phyloP scores from a whole-genome alignment of 306 rosid species.

The Astragalus membranaceus region DNA sequence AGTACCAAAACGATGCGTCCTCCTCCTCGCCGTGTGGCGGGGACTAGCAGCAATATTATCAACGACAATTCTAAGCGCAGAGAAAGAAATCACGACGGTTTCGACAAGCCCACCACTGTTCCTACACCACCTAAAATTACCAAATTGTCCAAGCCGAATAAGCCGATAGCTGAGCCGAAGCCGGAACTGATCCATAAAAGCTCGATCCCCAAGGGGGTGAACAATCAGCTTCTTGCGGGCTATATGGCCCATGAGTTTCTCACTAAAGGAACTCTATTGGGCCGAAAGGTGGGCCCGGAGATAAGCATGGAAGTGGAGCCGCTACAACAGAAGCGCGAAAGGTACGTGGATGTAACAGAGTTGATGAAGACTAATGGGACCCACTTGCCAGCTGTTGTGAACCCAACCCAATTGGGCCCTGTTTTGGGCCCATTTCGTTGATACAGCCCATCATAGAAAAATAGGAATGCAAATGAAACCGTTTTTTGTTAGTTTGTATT shows the following conservation, averaged over 20 bases:
- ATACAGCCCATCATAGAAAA: too few relatives aligned
- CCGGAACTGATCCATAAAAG: too few relatives aligned
- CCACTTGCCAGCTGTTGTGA: slow-evolving; percentile 44
- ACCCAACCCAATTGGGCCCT: slow-evolving; percentile 65
- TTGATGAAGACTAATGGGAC: slow-evolving; percentile 45
- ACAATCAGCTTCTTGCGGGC: slow-evolving; percentile 44
- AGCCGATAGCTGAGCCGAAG: background rate
- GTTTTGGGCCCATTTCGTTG: slow-evolving; percentile 1
- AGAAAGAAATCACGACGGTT: slow-evolving; percentile 19
- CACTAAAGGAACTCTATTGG: slow-evolving; percentile 53
- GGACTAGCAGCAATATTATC: too few relatives aligned
- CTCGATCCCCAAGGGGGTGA: background rate
- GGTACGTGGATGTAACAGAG: slow-evolving; percentile 47
- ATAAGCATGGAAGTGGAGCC: background rate
- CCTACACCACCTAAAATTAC: background rate
- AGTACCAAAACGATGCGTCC: slow-evolving; percentile 79
- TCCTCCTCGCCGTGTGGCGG: slow-evolving; percentile 52
- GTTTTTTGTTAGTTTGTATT: too few relatives aligned
- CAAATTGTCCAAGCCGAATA: background rate
- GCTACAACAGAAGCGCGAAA: slow-evolving; percentile 10
- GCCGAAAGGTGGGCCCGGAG: slow-evolving; percentile 34
- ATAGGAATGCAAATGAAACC: too few relatives aligned
- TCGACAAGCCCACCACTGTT: slow-evolving; percentile 4
- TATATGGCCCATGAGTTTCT: slow-evolving; percentile 69
- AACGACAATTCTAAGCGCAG: slow-evolving; percentile 30